Evolutionary conservation across 352 stramenopile genomes (phyloP).

Genomic region (Phytophthora capsici): DNA sequence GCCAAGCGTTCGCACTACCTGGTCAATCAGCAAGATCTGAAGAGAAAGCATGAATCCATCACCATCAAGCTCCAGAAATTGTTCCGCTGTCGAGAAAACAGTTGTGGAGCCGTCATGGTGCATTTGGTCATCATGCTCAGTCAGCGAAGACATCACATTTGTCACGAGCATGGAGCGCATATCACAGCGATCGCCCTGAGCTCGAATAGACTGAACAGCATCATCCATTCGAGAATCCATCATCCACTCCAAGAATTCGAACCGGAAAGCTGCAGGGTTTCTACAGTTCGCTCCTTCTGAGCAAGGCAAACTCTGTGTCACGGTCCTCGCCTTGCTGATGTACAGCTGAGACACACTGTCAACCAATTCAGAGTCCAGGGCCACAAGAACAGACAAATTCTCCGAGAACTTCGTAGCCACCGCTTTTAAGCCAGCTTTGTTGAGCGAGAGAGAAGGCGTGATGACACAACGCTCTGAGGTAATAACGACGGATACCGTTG

Average conservation of each 20-base stretch:
- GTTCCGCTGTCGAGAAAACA: conserved; percentile 39
- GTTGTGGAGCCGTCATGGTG: conserved; percentile 1
- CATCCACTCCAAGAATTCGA: conserved; percentile 87
- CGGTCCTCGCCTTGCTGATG: conserved; percentile 68
- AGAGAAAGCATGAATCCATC: conserved; percentile 76
- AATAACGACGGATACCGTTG: conserved; percentile 55
- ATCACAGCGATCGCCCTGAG: conserved; percentile 73
- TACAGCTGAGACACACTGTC: conserved; percentile 82
- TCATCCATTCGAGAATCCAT: conserved; percentile 76
- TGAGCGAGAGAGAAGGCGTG: conserved; percentile 66
- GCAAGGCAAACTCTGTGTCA: conserved; percentile 77
- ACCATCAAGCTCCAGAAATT: conserved; percentile 72
- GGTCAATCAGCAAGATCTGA: conserved; percentile 85
- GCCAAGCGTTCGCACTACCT: conserved; percentile 69
- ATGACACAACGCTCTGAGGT: conserved; percentile 55
- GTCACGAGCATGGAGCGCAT: conserved; percentile 73
- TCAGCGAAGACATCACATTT: conserved; percentile 53
- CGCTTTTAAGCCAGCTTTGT: conserved; percentile 68
- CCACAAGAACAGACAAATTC: conserved; percentile 79
- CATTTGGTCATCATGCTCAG: conserved; percentile 37
- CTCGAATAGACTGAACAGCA: conserved; percentile 67
- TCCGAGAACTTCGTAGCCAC: conserved; percentile 85
- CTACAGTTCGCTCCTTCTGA: conserved; percentile 76
- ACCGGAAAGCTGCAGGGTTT: conserved; percentile 68
- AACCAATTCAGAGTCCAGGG: conserved; percentile 77